Conservation (phyloP, 1,284 basidiomycete genomes). For the Ustilago hordei region DNA sequence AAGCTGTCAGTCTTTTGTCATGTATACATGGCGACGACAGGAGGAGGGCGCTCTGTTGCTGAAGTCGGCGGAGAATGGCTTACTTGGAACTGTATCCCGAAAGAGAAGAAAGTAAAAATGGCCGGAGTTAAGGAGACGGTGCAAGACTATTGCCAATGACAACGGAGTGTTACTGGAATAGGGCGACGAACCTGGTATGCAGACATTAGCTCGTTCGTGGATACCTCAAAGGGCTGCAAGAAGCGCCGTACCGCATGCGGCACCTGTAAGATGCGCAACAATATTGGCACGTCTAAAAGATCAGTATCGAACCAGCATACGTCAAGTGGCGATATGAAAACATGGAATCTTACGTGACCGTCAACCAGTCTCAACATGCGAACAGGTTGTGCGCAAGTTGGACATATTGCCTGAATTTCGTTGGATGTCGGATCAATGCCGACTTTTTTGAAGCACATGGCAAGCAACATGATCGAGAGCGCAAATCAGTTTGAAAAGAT, state of each 20-base stretch:
- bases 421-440: background rate
- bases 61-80: background rate
- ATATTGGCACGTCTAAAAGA: background rate
- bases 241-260: constrained; percentile 13
- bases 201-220: constrained; percentile 10
- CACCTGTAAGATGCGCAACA: constrained; percentile 1
- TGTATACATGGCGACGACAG: background rate
- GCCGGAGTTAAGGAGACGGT: background rate
- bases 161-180: background rate
- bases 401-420: constrained; percentile 18
- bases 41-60: background rate
- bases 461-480: too few relatives aligned
- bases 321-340: background rate
- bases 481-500: background rate
- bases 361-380: constrained; percentile 19
- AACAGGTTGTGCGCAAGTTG: constrained; percentile 5
- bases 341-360: constrained; percentile 14
- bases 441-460: background rate
- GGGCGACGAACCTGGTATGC: constrained; percentile 15
- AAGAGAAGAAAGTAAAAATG: background rate
- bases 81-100: constrained; percentile 37
- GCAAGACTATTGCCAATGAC: background rate
- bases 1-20: background rate
- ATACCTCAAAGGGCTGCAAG: constrained; percentile 26
- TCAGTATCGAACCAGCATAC: background rate